These are phyloP conservation scores for Trichopus zeylanicus DNA, from an alignment of 116 monocot species.

Conservation along the genomic window DNA sequence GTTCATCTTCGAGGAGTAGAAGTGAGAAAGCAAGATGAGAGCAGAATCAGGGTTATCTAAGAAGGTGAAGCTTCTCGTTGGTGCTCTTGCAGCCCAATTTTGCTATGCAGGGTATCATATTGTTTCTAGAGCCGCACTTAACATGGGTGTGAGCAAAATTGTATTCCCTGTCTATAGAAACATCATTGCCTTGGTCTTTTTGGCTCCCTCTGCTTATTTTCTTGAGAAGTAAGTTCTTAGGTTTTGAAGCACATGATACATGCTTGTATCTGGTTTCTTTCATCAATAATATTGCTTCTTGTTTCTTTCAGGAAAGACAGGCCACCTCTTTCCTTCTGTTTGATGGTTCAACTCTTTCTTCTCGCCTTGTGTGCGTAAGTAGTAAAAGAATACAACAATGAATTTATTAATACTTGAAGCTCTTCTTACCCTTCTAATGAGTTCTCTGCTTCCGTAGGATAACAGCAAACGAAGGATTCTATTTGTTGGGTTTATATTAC, in stretches of 20 bases:
- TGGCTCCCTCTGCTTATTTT: constrained; percentile 87
- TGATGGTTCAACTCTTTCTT: constrained; percentile 58
- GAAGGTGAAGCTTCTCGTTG: constrained; percentile 57
- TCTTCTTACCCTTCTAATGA: neutral
- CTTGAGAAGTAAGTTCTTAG: constrained; percentile 76
- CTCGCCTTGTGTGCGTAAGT: constrained; percentile 72
- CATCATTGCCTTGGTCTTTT: constrained; percentile 52
- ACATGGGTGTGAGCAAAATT: constrained; percentile 75
- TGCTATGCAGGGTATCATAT: constrained; percentile 77
- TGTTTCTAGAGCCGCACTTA: constrained; percentile 69
- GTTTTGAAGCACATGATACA: neutral
- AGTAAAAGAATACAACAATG: too few relatives aligned
- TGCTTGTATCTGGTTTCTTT: neutral
- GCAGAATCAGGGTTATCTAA: constrained; percentile 25
- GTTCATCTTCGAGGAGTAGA: neutral
- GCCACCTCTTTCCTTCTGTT: constrained; percentile 61
- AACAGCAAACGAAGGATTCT: constrained; percentile 88
- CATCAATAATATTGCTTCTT: neutral
- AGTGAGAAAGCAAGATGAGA: constrained; percentile 16
- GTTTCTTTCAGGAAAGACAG: constrained; percentile 58
- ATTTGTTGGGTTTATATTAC: constrained; percentile 68
- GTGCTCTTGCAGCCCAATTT: constrained; percentile 50
- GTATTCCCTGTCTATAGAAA: constrained; percentile 75
- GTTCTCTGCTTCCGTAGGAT: constrained; percentile 25
- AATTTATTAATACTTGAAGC: too few relatives aligned